Conservation (phyloP, 352 stramenopile genomes). For the Phytophthora sp. region DNA sequence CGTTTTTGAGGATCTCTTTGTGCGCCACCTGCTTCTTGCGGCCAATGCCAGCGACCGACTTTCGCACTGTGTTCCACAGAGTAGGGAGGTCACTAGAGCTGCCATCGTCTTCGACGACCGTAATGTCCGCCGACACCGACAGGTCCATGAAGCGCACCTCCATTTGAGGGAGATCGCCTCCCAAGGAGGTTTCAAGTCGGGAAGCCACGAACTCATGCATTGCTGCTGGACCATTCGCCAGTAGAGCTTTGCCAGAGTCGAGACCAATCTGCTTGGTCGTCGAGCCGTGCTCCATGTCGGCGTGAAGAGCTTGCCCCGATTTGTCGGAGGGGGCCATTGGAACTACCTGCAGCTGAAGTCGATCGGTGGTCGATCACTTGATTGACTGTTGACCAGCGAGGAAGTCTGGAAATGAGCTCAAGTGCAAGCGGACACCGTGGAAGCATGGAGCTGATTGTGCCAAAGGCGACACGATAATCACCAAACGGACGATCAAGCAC, state of each 20-base stretch:
- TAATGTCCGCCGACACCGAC: slow-evolving; percentile 52
- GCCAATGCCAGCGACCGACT: slow-evolving; percentile 33
- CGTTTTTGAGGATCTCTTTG: slow-evolving; percentile 39
- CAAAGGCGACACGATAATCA: neutral
- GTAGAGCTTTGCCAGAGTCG: slow-evolving; percentile 27
- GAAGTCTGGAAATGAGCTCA: neutral
- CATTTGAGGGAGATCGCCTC: slow-evolving; percentile 54
- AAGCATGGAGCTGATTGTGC: neutral
- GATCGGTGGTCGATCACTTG: neutral
- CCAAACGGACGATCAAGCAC: no score
- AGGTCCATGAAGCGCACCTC: slow-evolving; percentile 65
- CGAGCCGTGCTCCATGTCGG: slow-evolving; percentile 18
- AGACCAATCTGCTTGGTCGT: slow-evolving; percentile 26
- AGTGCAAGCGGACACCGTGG: neutral
- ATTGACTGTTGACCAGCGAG: neutral
- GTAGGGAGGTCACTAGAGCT: slow-evolving; percentile 42
- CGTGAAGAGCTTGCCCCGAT: neutral
- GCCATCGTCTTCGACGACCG: slow-evolving; percentile 29
- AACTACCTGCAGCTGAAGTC: neutral
- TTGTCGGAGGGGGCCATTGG: neutral
- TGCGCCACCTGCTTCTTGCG: slow-evolving; percentile 30
- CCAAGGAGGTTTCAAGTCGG: slow-evolving; percentile 44
- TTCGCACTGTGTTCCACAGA: slow-evolving; percentile 50
- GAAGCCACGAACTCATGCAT: slow-evolving; percentile 50
- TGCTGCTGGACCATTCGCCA: slow-evolving; percentile 41